These are phyloP conservation scores for Lentinula boryana DNA, from an alignment of 768 basidiomycete species.

Conservation along the genomic window DNA sequence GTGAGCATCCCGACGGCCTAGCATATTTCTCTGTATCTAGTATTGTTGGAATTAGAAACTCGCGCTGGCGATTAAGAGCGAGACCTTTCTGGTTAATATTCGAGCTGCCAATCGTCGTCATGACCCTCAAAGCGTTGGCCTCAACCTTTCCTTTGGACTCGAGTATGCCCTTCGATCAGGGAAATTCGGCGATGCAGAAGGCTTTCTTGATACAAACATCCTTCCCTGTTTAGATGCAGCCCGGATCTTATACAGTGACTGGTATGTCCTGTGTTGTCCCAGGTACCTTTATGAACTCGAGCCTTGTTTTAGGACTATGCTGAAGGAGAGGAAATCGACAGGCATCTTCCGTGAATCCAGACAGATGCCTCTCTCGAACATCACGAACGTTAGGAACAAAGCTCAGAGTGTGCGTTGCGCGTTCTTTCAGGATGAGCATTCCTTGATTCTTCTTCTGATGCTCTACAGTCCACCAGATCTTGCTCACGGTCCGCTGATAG, in stretches of 20 bases:
- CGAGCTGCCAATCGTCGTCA: background rate
- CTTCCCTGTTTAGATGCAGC: background rate
- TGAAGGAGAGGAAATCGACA: background rate
- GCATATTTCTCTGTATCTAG: too few species aligned
- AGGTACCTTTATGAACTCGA: background rate
- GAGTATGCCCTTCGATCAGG: conserved; percentile 1
- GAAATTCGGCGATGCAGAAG: conserved; percentile 2
- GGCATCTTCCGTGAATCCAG: background rate
- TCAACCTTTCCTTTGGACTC: background rate
- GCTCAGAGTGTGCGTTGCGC: background rate
- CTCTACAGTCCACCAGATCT: background rate
- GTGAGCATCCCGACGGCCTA: background rate
- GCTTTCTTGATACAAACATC: background rate
- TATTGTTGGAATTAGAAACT: background rate
- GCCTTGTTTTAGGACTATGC: background rate
- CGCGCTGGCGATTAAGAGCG: background rate
- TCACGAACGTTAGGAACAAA: background rate
- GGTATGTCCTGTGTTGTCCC: background rate
- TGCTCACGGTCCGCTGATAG: background rate
- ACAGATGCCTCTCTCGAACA: background rate
- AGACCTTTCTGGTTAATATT: background rate
- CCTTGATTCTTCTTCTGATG: background rate
- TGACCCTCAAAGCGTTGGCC: background rate
- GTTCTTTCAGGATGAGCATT: background rate
- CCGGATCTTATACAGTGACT: background rate